These are phyloP conservation scores for Coleophoma eucalyptorum DNA, from an alignment of 2,329 filamentous ascomycete genomes.

Conservation along the genomic window DNA sequence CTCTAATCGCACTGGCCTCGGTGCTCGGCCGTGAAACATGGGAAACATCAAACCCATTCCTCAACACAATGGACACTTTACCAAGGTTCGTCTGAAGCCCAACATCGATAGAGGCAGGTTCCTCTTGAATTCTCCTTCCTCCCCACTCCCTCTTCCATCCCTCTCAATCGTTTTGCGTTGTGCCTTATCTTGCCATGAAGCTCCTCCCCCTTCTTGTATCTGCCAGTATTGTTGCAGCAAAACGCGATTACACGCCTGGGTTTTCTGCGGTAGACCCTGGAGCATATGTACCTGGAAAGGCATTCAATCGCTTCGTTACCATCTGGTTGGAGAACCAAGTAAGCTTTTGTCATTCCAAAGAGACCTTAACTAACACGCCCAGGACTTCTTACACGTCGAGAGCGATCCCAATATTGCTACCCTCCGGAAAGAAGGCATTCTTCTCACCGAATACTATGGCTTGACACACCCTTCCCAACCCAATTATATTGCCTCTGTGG, in stretches of 20 bases:
- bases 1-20: neutral
- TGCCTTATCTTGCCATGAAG: constrained; percentile 7
- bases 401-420: constrained; percentile 34
- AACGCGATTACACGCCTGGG: neutral
- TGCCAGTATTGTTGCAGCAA: too few species aligned
- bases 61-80: neutral
- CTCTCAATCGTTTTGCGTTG: neutral
- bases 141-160: neutral
- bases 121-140: neutral
- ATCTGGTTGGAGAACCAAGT: constrained; percentile 62
- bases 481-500: constrained; percentile 43
- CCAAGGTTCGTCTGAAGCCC: neutral
- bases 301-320: constrained; percentile 55
- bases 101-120: neutral
- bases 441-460: constrained; percentile 40
- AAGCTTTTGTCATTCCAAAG: neutral
- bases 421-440: constrained; percentile 38
- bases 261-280: constrained; percentile 5
- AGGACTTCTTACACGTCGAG: constrained; percentile 41
- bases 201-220: constrained; percentile 7
- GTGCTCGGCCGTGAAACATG: neutral
- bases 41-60: neutral
- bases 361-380: neutral
- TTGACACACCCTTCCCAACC: constrained; percentile 43
- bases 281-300: constrained; percentile 38